These are phyloP conservation scores for Chalciporus piperatus DNA, from an alignment of 768 basidiomycete genomes.

Conservation along the genomic window DNA sequence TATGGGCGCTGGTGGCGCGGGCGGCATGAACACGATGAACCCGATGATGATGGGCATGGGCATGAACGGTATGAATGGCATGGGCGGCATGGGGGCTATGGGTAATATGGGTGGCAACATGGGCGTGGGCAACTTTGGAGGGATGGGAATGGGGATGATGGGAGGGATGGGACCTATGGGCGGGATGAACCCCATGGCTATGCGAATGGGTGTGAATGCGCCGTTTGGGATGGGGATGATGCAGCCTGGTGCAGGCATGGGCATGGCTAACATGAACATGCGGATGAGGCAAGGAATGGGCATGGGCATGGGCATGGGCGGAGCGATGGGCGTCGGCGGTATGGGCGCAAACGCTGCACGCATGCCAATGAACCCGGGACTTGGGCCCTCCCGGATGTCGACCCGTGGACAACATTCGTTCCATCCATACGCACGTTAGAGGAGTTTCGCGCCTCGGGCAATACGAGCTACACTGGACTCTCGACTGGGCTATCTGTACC, in stretches of 20 bases:
- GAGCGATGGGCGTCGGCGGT: slow-evolving; percentile 33
- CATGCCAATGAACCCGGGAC: slow-evolving; percentile 40
- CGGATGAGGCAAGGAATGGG: slow-evolving; percentile 37
- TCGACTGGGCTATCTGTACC: slow-evolving; percentile 20
- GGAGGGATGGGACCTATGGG: slow-evolving; percentile 26
- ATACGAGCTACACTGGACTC: background rate
- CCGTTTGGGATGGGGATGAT: slow-evolving; percentile 42
- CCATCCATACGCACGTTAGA: slow-evolving; percentile 63
- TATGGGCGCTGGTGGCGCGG: slow-evolving; percentile 40
- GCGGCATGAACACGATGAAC: slow-evolving; percentile 51
- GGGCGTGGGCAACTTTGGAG: slow-evolving; percentile 10
- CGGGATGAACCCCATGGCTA: slow-evolving; percentile 33
- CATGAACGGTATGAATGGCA: slow-evolving; percentile 40
- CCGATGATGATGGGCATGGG: slow-evolving; percentile 49
- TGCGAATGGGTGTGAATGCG: slow-evolving; percentile 32
- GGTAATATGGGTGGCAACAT: slow-evolving; percentile 21
- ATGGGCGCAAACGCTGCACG: slow-evolving; percentile 35
- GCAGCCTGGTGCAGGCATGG: slow-evolving; percentile 17
- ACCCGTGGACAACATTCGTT: slow-evolving; percentile 57
- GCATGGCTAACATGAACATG: slow-evolving; percentile 32
- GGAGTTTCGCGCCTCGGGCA: background rate
- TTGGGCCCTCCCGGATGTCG: slow-evolving; percentile 48
- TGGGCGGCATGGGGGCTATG: slow-evolving; percentile 10
- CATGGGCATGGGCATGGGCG: slow-evolving; percentile 40
- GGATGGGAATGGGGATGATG: slow-evolving; percentile 35